Evolutionary conservation across 1,284 basidiomycete genomes (phyloP).

Genomic region (Coriolopsis trogii): DNA sequence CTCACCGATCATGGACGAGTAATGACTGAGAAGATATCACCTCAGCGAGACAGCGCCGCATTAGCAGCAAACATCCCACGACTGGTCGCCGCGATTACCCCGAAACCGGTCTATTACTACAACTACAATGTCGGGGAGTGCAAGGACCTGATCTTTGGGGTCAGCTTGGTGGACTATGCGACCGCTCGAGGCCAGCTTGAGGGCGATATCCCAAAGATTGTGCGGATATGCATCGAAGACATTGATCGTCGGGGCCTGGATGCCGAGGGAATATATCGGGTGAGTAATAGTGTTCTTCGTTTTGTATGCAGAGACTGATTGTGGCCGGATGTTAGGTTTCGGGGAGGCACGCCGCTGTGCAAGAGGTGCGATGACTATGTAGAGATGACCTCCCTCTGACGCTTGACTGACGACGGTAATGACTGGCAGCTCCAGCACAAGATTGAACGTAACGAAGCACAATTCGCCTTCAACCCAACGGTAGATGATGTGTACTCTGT

Average conservation of each 20-base stretch:
- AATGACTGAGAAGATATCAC: conserved; percentile 66
- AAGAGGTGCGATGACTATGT: conserved; percentile 55
- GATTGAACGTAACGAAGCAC: conserved; percentile 88
- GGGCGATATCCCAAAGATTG: conserved; percentile 80
- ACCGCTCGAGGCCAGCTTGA: conserved; percentile 78
- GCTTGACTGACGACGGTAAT: background rate
- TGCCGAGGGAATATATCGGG: conserved; percentile 85
- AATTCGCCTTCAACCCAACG: conserved; percentile 76
- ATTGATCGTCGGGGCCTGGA: conserved; percentile 83
- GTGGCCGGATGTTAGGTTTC: conserved; percentile 55
- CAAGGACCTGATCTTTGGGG: conserved; percentile 89
- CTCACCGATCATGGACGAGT: conserved; percentile 59
- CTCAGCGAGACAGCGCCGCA: conserved; percentile 68
- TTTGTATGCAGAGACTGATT: background rate
- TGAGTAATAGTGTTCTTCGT: conserved; percentile 36
- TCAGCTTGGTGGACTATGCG: conserved; percentile 91
- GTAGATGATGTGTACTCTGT: conserved; percentile 89
- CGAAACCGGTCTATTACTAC: conserved; percentile 71
- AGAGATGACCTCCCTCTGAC: background rate
- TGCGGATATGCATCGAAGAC: conserved; percentile 84
- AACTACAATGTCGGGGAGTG: conserved; percentile 89
- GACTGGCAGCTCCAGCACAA: conserved; percentile 74
- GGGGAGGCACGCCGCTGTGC: conserved; percentile 84
- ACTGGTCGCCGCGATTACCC: conserved; percentile 61
- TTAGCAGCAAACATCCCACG: conserved; percentile 58